Evolutionary conservation across 257 asterid genomes (phyloP), one percentile per base, ranked within the genome.

Genomic region (Solanum okadae): DNA sequence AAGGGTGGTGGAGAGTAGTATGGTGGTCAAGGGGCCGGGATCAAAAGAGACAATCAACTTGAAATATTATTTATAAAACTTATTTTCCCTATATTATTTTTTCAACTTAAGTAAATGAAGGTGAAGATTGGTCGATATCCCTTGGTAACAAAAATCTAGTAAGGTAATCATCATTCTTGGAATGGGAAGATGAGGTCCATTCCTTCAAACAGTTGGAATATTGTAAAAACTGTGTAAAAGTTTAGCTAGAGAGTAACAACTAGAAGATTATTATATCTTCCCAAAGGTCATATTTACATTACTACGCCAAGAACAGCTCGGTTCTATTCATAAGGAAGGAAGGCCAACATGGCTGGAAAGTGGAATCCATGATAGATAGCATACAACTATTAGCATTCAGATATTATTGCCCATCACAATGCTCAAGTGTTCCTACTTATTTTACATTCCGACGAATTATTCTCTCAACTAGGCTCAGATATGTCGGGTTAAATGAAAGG

Each of bases 141-240:
- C 59, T 52, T 52, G 9, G 63, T 6, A 5, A 56, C n/a, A 56
- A 56, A 56, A 56, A 16, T 5, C 2, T 46, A 13, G 56, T 44
- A 44, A 44, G 37, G 92, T 93, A 93, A 91, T n/a, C n/a, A n/a
- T 88, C 92, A 92, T 89, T 87, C 95, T 91, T 3, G 93, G 95
- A 73, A 44, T 44, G 49, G 49, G 49, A 44, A 44, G 56, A 44
- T 13, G 56, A 44, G 56, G 56, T 4, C 56, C 56, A 44, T 13
- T 44, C 5, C 56, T 44, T 44, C 18, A 44, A 46, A 46, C 56
- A 46, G 20, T 46, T 4, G 7, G 56, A 46, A 4, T 46, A 15
- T 46, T 14, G 56, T 46, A 14, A 14, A 46, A 46, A 5, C 10
- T 56, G 65, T 56, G 4, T 93, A 9, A 9, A 71, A 16, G 25